Percentiles rank a stretch among this genome's conserved stretches.
Evolutionary conservation across 1,139 yeast species (phyloP).

Genomic region (Suhomyces maxii): DNA sequence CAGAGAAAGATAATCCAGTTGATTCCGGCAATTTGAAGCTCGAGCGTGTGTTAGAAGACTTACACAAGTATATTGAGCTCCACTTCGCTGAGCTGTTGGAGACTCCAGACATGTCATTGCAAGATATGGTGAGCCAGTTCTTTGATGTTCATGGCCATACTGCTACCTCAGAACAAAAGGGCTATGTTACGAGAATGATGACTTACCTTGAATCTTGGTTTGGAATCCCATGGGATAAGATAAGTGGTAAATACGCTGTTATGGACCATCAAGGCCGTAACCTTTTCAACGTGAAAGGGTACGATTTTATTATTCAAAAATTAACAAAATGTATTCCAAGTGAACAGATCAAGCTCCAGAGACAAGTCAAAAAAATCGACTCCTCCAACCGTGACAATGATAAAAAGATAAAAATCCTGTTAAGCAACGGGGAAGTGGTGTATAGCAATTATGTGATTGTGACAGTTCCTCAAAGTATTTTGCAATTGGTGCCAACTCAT

Average conservation of each 20-base stretch:
- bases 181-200: slow-evolving; percentile 49
- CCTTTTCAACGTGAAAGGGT: slow-evolving; percentile 62
- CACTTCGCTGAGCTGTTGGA: slow-evolving; percentile 49
- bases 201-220: slow-evolving; percentile 75
- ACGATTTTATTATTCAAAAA: slow-evolving; percentile 49
- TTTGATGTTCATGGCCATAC: slow-evolving; percentile 46
- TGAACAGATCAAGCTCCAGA: slow-evolving; percentile 39
- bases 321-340: slow-evolving; percentile 42
- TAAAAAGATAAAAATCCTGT: slow-evolving; percentile 13
- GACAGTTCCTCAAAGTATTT: slow-evolving; percentile 73
- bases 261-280: slow-evolving; percentile 77
- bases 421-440: slow-evolving; percentile 16
- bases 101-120: slow-evolving; percentile 49
- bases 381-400: slow-evolving; percentile 18
- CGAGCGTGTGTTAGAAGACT: slow-evolving; percentile 51
- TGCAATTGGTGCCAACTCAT: slow-evolving; percentile 40
- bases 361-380: slow-evolving; percentile 48
- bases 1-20: slow-evolving; percentile 39
- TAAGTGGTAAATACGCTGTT: slow-evolving; percentile 67
- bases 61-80: slow-evolving; percentile 60
- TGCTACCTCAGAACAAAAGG: slow-evolving; percentile 52
- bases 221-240: slow-evolving; percentile 64
- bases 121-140: slow-evolving; percentile 48
- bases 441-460: slow-evolving; percentile 58
- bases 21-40: slow-evolving; percentile 30